Conservation (phyloP, 192 early-diverging fungal species). For the Powellomyces hirtus region DNA sequence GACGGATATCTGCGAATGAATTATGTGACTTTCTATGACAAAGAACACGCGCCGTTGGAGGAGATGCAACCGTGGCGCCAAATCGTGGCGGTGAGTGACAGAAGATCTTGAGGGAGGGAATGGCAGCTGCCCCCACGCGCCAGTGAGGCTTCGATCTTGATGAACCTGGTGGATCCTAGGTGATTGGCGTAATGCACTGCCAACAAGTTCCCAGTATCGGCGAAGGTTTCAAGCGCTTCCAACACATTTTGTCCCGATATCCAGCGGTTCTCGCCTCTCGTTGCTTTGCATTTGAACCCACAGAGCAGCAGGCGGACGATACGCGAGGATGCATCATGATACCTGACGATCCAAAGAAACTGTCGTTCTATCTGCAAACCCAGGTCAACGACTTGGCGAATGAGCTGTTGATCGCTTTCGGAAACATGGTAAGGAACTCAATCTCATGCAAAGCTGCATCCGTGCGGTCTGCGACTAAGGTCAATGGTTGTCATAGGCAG, state of each 20-base stretch:
- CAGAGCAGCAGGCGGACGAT: constrained; percentile 69
- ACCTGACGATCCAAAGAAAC: constrained; percentile 70
- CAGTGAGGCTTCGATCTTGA: no score
- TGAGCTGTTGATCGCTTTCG: constrained; percentile 67
- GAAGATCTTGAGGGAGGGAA: neutral
- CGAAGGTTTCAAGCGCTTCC: constrained; percentile 62
- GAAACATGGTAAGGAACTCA: constrained; percentile 49
- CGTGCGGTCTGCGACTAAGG: neutral
- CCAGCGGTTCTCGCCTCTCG: constrained; percentile 66
- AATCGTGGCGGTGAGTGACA: constrained; percentile 63
- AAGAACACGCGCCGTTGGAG: constrained; percentile 69
- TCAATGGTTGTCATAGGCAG: constrained; percentile 20
- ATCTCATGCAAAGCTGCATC: neutral
- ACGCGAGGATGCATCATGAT: constrained; percentile 75
- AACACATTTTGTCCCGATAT: constrained; percentile 61
- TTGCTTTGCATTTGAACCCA: constrained; percentile 82
- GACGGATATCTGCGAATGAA: constrained; percentile 73
- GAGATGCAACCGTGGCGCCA: constrained; percentile 74
- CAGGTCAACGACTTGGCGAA: constrained; percentile 79
- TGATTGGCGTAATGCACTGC: constrained; percentile 81
- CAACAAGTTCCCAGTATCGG: constrained; percentile 56
- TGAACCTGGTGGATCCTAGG: constrained; percentile 34
- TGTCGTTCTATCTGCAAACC: constrained; percentile 71
- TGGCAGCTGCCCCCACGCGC: no score
- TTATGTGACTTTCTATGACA: constrained; percentile 64